These are phyloP conservation scores for Termitomyces bulborhizus DNA, from an alignment of 768 basidiomycete species.

Conservation along the genomic window DNA sequence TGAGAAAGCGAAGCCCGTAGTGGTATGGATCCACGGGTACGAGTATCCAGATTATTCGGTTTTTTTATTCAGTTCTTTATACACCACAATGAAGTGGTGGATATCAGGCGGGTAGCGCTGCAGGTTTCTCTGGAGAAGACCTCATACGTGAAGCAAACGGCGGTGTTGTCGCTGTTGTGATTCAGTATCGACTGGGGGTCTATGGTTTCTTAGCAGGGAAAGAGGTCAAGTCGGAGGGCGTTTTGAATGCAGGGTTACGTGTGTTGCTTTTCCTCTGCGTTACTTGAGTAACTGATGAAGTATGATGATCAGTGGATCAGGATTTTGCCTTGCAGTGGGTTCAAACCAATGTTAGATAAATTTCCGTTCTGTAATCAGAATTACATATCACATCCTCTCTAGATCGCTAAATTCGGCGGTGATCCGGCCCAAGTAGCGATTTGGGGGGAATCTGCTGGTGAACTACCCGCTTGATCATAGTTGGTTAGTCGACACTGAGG, in stretches of 20 bases:
- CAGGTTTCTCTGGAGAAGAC: slow-evolving; percentile 25
- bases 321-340: slow-evolving; percentile 38
- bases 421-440: slow-evolving; percentile 33
- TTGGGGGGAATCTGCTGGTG: slow-evolving; percentile 38
- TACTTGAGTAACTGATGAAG: no score
- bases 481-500: no score
- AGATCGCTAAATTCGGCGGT: slow-evolving; percentile 28
- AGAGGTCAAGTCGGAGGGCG: slow-evolving; percentile 34
- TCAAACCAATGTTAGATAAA: slow-evolving; percentile 26
- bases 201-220: slow-evolving; percentile 42
- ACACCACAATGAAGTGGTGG: slow-evolving; percentile 19
- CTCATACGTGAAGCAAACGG: slow-evolving; percentile 29
- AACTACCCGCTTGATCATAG: background rate
- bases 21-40: slow-evolving; percentile 41
- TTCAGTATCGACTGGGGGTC: slow-evolving; percentile 38
- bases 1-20: slow-evolving; percentile 25
- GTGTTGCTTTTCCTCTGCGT: slow-evolving; percentile 12
- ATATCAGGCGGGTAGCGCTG: slow-evolving; percentile 24
- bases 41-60: slow-evolving; percentile 2
- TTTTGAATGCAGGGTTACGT: slow-evolving; percentile 44
- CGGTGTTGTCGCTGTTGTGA: slow-evolving; percentile 29
- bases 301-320: slow-evolving; percentile 30
- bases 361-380: background rate
- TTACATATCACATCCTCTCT: no score
- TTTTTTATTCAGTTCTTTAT: background rate